phyloP scores from a whole-genome alignment of 1,139 yeast species.

The Zygoascus hellenicus region DNA sequence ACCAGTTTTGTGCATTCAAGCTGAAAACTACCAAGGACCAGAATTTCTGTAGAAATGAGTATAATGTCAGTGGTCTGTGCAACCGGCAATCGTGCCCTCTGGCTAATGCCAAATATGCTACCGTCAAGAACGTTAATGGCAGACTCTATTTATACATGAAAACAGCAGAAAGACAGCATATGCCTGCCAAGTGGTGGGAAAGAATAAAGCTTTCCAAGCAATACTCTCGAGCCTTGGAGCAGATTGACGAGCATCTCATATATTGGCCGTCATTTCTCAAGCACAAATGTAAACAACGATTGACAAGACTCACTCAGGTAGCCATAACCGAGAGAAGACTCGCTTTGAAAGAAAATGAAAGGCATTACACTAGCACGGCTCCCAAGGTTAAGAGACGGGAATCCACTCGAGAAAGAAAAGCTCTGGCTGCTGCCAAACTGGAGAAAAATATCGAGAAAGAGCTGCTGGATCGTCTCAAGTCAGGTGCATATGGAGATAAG shows the following conservation, averaged over 20 bases:
- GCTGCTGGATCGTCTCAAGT: conserved; percentile 84
- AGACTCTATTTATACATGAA: conserved; percentile 87
- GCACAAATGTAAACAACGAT: conserved; percentile 92
- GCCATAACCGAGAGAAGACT: conserved; percentile 93
- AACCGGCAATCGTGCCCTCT: conserved; percentile 90
- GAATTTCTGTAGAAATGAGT: conserved; percentile 81
- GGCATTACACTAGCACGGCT: conserved; percentile 86
- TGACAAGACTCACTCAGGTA: conserved; percentile 90
- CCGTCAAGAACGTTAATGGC: conserved; percentile 86
- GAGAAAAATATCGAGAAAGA: conserved; percentile 96
- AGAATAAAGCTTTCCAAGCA: conserved; percentile 83
- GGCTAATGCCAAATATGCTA: conserved; percentile 94
- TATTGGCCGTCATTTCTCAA: conserved; percentile 92
- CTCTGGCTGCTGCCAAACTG: conserved; percentile 91
- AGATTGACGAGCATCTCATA: conserved; percentile 76
- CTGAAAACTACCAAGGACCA: conserved; percentile 74
- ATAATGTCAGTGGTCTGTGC: conserved; percentile 85
- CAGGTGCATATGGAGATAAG: conserved; percentile 97
- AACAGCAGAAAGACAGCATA: conserved; percentile 95
- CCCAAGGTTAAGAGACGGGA: conserved; percentile 94
- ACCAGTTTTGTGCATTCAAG: conserved; percentile 85
- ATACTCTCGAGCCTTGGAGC: conserved; percentile 78
- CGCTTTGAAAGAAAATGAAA: conserved; percentile 85
- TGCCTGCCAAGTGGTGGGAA: conserved; percentile 92
- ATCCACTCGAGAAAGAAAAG: conserved; percentile 90